A percentile compares a stretch with the other conserved stretches of the same genome.
These are phyloP conservation scores for Fusarium nematophilum DNA, from an alignment of 2,329 filamentous ascomycete species.

Conservation along the genomic window DNA sequence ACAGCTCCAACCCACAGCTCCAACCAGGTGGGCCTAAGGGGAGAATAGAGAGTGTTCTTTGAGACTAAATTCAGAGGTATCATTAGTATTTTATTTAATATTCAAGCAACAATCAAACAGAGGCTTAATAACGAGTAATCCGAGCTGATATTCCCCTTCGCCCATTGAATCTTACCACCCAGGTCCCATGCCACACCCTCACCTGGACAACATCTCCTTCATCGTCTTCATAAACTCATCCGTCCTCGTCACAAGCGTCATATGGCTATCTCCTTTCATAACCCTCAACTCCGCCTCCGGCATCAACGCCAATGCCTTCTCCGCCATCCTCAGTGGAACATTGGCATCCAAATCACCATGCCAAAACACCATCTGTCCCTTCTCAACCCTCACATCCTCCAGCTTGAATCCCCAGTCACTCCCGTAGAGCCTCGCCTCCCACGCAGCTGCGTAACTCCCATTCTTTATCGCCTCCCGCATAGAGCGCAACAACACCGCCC, in stretches of 20 bases:
- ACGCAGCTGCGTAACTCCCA: slow-evolving; percentile 14
- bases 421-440: slow-evolving; percentile 23
- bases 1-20: too few species aligned
- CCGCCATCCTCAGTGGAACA: slow-evolving; percentile 15
- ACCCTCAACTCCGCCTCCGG: slow-evolving; percentile 16
- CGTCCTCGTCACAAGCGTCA: slow-evolving; percentile 16
- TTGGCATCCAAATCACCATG: slow-evolving; percentile 25
- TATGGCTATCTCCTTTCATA: slow-evolving; percentile 22
- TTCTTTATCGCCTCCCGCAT: slow-evolving; percentile 17
- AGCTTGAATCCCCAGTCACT: slow-evolving; percentile 27
- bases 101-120: too few species aligned
- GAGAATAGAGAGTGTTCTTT: too few species aligned
- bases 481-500: neutral
- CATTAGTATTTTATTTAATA: too few species aligned
- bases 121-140: too few species aligned
- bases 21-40: too few species aligned
- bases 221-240: slow-evolving; percentile 6
- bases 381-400: slow-evolving; percentile 20
- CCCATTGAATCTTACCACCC: too few species aligned
- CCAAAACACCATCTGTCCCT: slow-evolving; percentile 26
- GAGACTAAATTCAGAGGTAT: too few species aligned
- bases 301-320: slow-evolving; percentile 14
- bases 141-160: too few species aligned
- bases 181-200: too few species aligned
- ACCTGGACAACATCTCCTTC: slow-evolving; percentile 13